Evolutionary conservation across 257 asterid genomes (phyloP).

Genomic region (Leonotis leonurus): DNA sequence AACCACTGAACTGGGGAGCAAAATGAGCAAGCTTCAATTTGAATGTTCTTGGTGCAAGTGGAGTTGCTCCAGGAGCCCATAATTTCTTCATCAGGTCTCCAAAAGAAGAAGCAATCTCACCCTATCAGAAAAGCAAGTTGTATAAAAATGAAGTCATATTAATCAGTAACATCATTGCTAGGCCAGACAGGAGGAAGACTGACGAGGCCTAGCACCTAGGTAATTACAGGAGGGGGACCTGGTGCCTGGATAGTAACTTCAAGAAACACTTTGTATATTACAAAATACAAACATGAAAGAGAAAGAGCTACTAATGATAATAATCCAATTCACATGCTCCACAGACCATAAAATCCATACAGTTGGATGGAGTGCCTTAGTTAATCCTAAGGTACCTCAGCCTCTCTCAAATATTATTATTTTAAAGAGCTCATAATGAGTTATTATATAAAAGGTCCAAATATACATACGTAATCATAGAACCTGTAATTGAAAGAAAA

Average conservation of each 20-base stretch:
- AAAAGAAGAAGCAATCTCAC: constrained; percentile 91
- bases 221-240: no score
- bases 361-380: constrained; percentile 4
- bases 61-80: constrained; percentile 93
- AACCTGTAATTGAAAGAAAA: constrained; percentile 1
- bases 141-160: constrained; percentile 5
- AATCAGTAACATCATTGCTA: not conserved
- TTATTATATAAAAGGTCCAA: no score
- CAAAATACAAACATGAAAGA: not conserved
- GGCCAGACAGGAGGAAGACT: not conserved
- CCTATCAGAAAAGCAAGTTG: constrained; percentile 40
- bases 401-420: not conserved
- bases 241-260: not conserved
- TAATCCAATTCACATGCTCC: not conserved
- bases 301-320: not conserved
- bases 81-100: constrained; percentile 87
- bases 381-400: not conserved
- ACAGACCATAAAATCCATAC: constrained; percentile 1
- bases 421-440: not conserved
- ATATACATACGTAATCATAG: not conserved
- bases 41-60: constrained; percentile 86
- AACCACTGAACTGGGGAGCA: constrained; percentile 97
- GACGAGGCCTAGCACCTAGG: not conserved
- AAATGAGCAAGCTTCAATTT: constrained; percentile 85
- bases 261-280: not conserved